Conservation (phyloP, 208 protist species). For the Acanthamoeba culbertsoni region DNA sequence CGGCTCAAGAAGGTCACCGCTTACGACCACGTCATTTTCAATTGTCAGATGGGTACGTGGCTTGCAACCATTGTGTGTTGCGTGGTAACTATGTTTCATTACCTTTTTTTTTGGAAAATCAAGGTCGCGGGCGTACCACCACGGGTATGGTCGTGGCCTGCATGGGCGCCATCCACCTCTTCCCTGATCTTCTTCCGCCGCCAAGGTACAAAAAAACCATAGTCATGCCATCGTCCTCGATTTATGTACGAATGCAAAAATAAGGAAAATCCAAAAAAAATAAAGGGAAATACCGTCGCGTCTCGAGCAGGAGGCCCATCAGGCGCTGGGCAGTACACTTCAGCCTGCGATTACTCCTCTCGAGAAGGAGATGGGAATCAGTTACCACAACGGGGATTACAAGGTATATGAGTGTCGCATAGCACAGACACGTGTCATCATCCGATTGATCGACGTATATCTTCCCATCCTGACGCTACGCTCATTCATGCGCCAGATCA, state of each 20-base stretch:
- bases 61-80: neutral
- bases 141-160: conserved; percentile 61
- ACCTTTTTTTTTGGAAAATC: neutral
- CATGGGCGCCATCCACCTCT: neutral
- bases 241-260: neutral
- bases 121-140: conserved; percentile 47
- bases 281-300: neutral
- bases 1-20: neutral
- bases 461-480: neutral
- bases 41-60: conserved; percentile 55
- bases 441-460: neutral
- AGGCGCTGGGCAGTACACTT: neutral
- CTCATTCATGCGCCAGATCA: neutral
- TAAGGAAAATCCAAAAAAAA: neutral
- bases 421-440: neutral
- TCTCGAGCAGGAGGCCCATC: neutral
- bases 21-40: conserved; percentile 10
- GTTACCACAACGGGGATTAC: conserved; percentile 46
- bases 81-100: neutral
- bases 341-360: neutral
- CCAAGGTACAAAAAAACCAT: neutral
- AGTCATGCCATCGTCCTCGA: neutral
- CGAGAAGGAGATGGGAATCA: conserved; percentile 43
- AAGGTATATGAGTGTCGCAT: neutral
- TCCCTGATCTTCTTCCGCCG: neutral